Base-by-base conservation (phyloP, 495 filamentous ascomycete genomes). In the Amphirosellinia nigrospora region DNA sequence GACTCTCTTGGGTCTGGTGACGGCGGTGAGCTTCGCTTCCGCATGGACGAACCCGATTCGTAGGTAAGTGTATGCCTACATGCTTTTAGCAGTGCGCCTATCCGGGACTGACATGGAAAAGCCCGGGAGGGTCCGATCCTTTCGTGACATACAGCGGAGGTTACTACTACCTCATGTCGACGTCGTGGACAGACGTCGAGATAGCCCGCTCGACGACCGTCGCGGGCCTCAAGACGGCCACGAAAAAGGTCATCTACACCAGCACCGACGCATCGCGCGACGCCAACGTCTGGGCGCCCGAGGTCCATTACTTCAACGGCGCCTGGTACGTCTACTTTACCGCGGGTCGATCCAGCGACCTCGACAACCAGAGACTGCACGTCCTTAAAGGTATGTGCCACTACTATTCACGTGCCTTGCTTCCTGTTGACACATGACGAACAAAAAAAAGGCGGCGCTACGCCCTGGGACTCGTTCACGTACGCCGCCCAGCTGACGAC, bases 271-370 rank as follows among this genome's bases (percentile, higher is more conserved):
- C 81, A 0, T 69, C 71, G 6, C 78, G 82, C 6, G 82, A 82
- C 75, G 83, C 81, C 59, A 86, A 88, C 69, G 85, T 88, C 43
- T 89, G 86, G 86, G 86, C 86, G 0, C 86, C 86, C 2, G 86
- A 87, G 74, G 75, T 85, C 4, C 85, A 87, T 67, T 80, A 81
- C 61, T 80, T 88, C 43, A 77, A 83, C 60, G 78, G 69, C 9
- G 77, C 73, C 28, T 87, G 85, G 84, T 86, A 85, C 73, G 79
- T 87, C 59, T 81, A 82, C 66, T 79, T 82, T 23, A 75, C 79
- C 0, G 68, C 79, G 0, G 80, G 80, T 0, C 75, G 73, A 1
- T 43, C 66, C 21, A 69, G 71, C 21, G 71, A 79, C 23, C 69
- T 79, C 15, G 71, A 78, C 26, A 70, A 72, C 26, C 83, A 86